These are phyloP conservation scores for Aspergillus tamarii DNA, from an alignment of 2,329 filamentous ascomycete species.

Conservation along the genomic window DNA sequence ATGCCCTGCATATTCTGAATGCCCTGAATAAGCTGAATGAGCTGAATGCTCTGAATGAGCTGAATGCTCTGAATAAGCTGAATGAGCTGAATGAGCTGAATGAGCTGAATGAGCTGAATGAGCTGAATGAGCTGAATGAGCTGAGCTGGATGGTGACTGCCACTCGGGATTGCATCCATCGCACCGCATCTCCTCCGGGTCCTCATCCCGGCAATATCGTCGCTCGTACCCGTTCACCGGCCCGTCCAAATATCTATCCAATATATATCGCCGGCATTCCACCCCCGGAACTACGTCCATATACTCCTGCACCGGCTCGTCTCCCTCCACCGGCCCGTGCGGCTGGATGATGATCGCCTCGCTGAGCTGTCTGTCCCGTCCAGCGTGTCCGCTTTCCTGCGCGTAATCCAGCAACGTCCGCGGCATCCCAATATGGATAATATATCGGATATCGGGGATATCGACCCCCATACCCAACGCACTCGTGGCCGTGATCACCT, in stretches of 20 bases:
- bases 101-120: too few relatives aligned
- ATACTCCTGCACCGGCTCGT: not conserved
- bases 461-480: too few relatives aligned
- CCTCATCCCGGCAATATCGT: not conserved
- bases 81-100: not conserved
- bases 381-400: too few relatives aligned
- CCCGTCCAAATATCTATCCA: not conserved
- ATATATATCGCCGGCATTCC: not conserved
- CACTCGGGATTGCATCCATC: not conserved
- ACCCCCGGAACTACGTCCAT: not conserved
- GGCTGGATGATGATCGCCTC: too few relatives aligned
- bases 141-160: not conserved
- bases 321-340: too few relatives aligned
- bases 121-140: not conserved
- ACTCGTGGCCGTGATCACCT: too few relatives aligned
- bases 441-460: too few relatives aligned
- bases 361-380: too few relatives aligned
- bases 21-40: not conserved
- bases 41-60: rapidly evolving
- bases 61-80: not conserved
- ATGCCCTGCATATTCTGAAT: not conserved
- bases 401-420: too few relatives aligned
- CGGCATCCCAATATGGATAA: too few relatives aligned
- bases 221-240: not conserved
- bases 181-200: not conserved